Evolutionary conservation across 768 basidiomycete genomes (phyloP).

Genomic region (Russula virescens): DNA sequence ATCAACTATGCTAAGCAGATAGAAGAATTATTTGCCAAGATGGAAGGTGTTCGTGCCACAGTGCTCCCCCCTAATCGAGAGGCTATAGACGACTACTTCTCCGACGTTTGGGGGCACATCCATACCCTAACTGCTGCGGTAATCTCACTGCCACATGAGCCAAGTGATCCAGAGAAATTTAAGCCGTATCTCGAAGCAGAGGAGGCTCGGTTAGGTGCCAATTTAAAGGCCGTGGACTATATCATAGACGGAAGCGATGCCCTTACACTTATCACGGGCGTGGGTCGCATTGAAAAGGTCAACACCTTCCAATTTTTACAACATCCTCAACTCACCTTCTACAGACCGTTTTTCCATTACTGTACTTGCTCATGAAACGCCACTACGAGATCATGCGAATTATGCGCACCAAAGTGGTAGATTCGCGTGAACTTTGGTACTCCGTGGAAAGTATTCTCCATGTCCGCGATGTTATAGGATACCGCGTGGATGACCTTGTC

Average conservation of each 20-base stretch:
- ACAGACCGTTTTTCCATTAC: no score
- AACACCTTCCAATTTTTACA: neutral
- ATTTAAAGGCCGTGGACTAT: slow-evolving; percentile 9
- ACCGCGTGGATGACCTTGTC: neutral
- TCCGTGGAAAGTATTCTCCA: no score
- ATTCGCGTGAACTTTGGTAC: no score
- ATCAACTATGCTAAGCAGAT: slow-evolving; percentile 16
- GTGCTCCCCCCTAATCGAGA: slow-evolving; percentile 18
- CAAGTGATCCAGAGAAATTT: slow-evolving; percentile 16
- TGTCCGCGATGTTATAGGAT: no score
- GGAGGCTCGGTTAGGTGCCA: neutral
- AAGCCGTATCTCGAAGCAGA: slow-evolving; percentile 23
- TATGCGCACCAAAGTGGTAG: no score
- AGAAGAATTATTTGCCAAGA: slow-evolving; percentile 16
- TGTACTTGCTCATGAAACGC: no score
- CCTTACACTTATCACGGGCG: slow-evolving; percentile 27
- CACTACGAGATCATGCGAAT: no score
- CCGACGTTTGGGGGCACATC: neutral
- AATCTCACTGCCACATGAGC: no score
- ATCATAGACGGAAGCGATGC: slow-evolving; percentile 30
- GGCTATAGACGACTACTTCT: neutral
- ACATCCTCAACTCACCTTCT: no score
- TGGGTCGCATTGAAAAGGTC: slow-evolving; percentile 30
- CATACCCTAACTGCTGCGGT: slow-evolving; percentile 13
- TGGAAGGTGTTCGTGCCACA: slow-evolving; percentile 10